Percentiles rank a stretch among this genome's conserved stretches.
phyloP scores from a whole-genome alignment of 768 basidiomycete species.

The Butyriboletus loyo region DNA sequence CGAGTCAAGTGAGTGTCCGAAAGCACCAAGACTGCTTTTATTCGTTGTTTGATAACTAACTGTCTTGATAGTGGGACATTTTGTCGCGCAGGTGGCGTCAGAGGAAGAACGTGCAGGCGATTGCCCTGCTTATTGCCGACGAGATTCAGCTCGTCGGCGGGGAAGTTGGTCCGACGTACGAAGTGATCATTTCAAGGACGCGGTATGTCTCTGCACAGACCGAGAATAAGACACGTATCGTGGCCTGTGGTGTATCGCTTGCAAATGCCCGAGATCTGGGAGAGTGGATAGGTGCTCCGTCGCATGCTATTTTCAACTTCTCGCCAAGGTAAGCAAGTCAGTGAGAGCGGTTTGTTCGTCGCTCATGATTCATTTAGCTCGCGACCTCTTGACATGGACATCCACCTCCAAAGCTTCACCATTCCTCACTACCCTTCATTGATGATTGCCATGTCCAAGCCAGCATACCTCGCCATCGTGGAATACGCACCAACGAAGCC shows the following conservation, averaged over 20 bases:
- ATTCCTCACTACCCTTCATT: slow-evolving; percentile 98
- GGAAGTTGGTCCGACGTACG: slow-evolving; percentile 94
- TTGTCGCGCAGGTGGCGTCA: slow-evolving; percentile 95
- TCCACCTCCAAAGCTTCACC: slow-evolving; percentile 92
- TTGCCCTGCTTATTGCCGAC: slow-evolving; percentile 91
- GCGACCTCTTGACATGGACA: slow-evolving; percentile 95
- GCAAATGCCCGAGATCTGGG: slow-evolving; percentile 95
- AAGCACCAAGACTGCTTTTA: too few relatives aligned
- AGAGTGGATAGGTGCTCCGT: slow-evolving; percentile 95
- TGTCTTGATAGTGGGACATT: slow-evolving; percentile 77
- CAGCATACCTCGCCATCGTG: slow-evolving; percentile 87
- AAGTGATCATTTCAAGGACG: slow-evolving; percentile 94
- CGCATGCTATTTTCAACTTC: slow-evolving; percentile 97
- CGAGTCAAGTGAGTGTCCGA: slow-evolving; percentile 62
- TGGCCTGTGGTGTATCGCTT: slow-evolving; percentile 92
- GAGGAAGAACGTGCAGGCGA: slow-evolving; percentile 91
- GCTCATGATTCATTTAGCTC: slow-evolving; percentile 49
- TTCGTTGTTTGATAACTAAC: background rate
- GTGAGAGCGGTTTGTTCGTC: background rate
- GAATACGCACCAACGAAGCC: slow-evolving; percentile 86
- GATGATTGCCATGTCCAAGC: slow-evolving; percentile 99
- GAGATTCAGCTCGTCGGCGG: slow-evolving; percentile 95
- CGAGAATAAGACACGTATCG: slow-evolving; percentile 87
- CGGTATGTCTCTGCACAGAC: slow-evolving; percentile 95
- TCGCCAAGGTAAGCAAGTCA: slow-evolving; percentile 65